Base-by-base conservation (phyloP, 2,329 filamentous ascomycete species). In the Cercospora brassicicola region DNA sequence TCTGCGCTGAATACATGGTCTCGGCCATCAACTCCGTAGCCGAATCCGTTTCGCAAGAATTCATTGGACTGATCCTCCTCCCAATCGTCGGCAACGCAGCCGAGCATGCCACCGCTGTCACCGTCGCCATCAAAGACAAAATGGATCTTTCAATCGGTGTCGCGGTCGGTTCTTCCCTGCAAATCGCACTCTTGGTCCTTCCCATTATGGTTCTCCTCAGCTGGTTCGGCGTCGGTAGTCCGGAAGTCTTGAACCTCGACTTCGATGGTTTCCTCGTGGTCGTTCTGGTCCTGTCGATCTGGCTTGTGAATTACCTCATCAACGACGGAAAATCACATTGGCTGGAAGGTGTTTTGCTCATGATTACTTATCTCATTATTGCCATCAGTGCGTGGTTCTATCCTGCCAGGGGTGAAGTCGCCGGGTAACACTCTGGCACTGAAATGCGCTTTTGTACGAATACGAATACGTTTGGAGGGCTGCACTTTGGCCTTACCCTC, bases 221-320 rank as follows among this genome's bases (percentile, higher is more conserved):
- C 64, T 90, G 88, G 88, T 82, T 86, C 62, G 85, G 85, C 63
- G 82, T 86, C 8, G 56, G 67, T 9, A 70, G 72, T 7, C 71
- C 69, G 0, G 81, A 86, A 60, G 81, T 84, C 42, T 89, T 91
- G 92, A 92, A 89, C 20, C 85, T 96, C 4, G 90, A 90, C 78
- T 95, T 97, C 77, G 92, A 96, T 76, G 89, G 89, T 0, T 97
- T 97, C 83, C 92, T 97, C 81, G 89, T 97, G 13, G 90, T 84
- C 2, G 80, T 87, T 1, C 78, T 89, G 1, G 89, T 90, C 68
- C 84, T 89, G 78, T 36, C 71, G 2, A 80, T 84, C n/a, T 76
- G 84, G 60, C 72, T 87, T 70, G 86, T 89, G 55, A 89, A 89
- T 75, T 89, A 89, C 73, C 81, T 89, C 18, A 89, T 89, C 57